Evolutionary conservation across 345 rosid genomes (phyloP).

Genomic region (Punica granatum): DNA sequence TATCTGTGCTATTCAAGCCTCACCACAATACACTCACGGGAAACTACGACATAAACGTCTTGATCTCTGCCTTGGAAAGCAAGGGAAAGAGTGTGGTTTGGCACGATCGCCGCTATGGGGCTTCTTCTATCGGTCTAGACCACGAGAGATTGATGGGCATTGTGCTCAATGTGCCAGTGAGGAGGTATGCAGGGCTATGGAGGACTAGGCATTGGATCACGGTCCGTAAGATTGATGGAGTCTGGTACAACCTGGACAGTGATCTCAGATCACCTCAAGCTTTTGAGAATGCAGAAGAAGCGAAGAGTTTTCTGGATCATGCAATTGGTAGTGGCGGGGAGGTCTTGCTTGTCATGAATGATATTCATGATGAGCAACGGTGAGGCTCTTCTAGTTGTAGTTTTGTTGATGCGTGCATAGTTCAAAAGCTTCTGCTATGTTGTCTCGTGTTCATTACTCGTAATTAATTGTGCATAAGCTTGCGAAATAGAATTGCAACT

Average conservation of each 20-base stretch:
- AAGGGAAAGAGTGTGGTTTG: slow-evolving; percentile 59
- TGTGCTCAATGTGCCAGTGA: slow-evolving; percentile 64
- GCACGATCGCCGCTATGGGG: slow-evolving; percentile 69
- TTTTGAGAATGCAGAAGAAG: slow-evolving; percentile 38
- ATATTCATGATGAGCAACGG: no score
- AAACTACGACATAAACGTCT: slow-evolving; percentile 79
- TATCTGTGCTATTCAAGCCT: slow-evolving; percentile 65
- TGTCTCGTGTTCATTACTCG: neutral
- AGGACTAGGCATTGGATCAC: slow-evolving; percentile 84
- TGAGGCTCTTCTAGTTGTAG: slow-evolving; percentile 20
- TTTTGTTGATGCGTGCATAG: neutral
- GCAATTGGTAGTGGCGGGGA: slow-evolving; percentile 47
- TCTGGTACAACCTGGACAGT: slow-evolving; percentile 90
- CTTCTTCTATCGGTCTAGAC: slow-evolving; percentile 50
- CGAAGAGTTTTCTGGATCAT: slow-evolving; percentile 50
- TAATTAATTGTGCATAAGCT: neutral
- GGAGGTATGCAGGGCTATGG: slow-evolving; percentile 72
- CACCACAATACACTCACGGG: slow-evolving; percentile 76
- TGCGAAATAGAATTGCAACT: neutral
- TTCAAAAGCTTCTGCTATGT: neutral
- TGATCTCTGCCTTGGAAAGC: slow-evolving; percentile 62
- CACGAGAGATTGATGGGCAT: slow-evolving; percentile 48
- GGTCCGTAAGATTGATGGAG: slow-evolving; percentile 57
- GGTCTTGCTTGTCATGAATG: slow-evolving; percentile 60
- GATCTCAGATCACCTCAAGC: slow-evolving; percentile 45